Conservation (phyloP, 1,284 basidiomycete species). For the Thelephora terrestris region DNA sequence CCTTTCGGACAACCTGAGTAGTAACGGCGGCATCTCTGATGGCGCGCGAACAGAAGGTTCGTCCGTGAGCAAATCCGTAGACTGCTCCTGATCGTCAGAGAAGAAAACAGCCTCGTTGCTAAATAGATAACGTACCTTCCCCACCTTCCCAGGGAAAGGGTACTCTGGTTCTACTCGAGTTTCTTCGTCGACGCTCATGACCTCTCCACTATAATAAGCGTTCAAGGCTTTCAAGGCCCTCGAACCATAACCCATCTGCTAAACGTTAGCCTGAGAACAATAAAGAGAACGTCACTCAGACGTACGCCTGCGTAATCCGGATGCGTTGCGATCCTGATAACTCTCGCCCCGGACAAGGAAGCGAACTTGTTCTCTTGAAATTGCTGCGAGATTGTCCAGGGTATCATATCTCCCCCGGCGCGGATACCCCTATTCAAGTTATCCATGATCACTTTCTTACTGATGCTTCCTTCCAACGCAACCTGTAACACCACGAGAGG, state of each 20-base stretch:
- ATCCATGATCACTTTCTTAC: constrained; percentile 80
- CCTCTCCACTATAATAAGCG: constrained; percentile 88
- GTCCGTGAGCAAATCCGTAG: constrained; percentile 60
- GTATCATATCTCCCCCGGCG: constrained; percentile 95
- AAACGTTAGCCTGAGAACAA: not conserved
- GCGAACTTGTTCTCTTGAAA: constrained; percentile 98
- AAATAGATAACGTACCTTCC: constrained; percentile 37
- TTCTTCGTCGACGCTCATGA: constrained; percentile 81
- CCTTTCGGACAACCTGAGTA: constrained; percentile 85
- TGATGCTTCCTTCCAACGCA: constrained; percentile 92
- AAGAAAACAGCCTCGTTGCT: not conserved
- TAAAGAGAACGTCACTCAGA: constrained; percentile 14
- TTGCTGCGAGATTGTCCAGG: constrained; percentile 93
- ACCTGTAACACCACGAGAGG: constrained; percentile 95
- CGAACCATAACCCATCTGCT: constrained; percentile 95
- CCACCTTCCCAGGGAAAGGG: constrained; percentile 48
- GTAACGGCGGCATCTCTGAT: constrained; percentile 82
- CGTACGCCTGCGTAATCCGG: constrained; percentile 86
- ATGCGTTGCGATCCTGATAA: constrained; percentile 95
- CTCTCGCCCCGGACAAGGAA: constrained; percentile 79
- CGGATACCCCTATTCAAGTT: constrained; percentile 72
- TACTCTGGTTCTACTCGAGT: constrained; percentile 46
- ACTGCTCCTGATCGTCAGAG: constrained; percentile 16
- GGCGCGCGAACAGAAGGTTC: constrained; percentile 67
- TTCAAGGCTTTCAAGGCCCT: constrained; percentile 83